These are phyloP conservation scores for Gossypium gossypioides DNA, from an alignment of 441 rosid genomes.

Conservation along the genomic window DNA sequence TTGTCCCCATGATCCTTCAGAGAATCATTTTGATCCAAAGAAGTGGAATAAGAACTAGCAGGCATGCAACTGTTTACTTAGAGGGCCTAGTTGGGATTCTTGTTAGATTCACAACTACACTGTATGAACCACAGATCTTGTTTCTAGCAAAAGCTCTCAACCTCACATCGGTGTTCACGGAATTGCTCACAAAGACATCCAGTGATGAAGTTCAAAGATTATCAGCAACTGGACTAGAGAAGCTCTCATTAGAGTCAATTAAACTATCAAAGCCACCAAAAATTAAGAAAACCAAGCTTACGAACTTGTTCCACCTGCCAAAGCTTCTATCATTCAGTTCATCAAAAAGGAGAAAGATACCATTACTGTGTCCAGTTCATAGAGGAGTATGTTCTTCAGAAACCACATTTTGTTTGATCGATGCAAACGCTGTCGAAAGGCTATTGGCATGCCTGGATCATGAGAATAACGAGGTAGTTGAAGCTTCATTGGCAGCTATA, in stretches of 20 bases:
- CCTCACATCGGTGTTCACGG: slow-evolving; percentile 61
- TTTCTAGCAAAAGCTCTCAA: slow-evolving; percentile 56
- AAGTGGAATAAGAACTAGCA: slow-evolving; percentile 52
- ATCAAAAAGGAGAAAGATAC: slow-evolving; percentile 33
- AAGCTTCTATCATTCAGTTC: slow-evolving; percentile 38
- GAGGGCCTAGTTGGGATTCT: slow-evolving; percentile 78
- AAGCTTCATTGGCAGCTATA: slow-evolving; percentile 68
- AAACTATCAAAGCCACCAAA: slow-evolving; percentile 48
- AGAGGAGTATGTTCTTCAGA: slow-evolving; percentile 76
- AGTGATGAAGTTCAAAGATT: slow-evolving; percentile 75
- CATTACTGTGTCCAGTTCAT: slow-evolving; percentile 48
- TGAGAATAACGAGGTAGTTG: slow-evolving; percentile 67
- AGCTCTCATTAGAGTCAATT: slow-evolving; percentile 62
- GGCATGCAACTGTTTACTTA: slow-evolving; percentile 54
- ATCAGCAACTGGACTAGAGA: slow-evolving; percentile 73
- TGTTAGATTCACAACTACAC: slow-evolving; percentile 77
- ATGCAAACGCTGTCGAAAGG: slow-evolving; percentile 68
- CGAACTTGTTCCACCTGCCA: slow-evolving; percentile 33
- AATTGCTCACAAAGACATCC: slow-evolving; percentile 62
- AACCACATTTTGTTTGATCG: slow-evolving; percentile 74
- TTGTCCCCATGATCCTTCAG: slow-evolving; percentile 46
- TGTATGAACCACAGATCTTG: slow-evolving; percentile 60
- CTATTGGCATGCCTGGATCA: slow-evolving; percentile 65
- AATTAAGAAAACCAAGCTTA: slow-evolving; percentile 32
- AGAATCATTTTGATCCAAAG: slow-evolving; percentile 45